Conservation (phyloP, 2,329 filamentous ascomycete species). For the Cadophora luteo-olivacea region DNA sequence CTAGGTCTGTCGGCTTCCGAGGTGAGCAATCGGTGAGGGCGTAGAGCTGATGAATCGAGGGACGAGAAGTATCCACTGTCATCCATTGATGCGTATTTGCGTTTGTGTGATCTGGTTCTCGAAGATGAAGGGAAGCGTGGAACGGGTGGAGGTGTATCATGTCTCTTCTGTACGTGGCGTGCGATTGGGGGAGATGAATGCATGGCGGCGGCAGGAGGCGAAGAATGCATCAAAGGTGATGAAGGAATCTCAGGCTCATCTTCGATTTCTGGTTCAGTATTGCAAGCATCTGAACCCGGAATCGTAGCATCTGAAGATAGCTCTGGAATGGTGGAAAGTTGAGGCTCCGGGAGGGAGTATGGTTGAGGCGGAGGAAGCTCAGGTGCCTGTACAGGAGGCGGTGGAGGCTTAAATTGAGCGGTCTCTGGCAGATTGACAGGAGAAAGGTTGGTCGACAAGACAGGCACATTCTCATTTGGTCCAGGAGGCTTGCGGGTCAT, state of each 20-base stretch:
- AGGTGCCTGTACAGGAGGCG: conserved; percentile 33
- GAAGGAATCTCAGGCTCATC: conserved; percentile 48
- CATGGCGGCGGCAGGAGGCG: conserved; percentile 74
- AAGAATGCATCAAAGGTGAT: conserved; percentile 63
- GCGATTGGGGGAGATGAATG: conserved; percentile 90
- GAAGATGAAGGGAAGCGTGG: conserved; percentile 67
- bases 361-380: conserved; percentile 34
- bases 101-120: conserved; percentile 70
- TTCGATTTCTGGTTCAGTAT: conserved; percentile 56
- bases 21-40: conserved; percentile 73
- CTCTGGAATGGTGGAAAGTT: conserved; percentile 50
- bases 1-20: conserved; percentile 82
- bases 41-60: conserved; percentile 85
- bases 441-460: conserved; percentile 36
- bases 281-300: conserved; percentile 69
- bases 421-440: conserved; percentile 36
- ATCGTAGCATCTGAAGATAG: conserved; percentile 81
- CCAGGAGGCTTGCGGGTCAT: conserved; percentile 64
- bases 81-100: conserved; percentile 80
- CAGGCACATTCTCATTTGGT: conserved; percentile 58
- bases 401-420: conserved; percentile 39
- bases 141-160: conserved; percentile 78
- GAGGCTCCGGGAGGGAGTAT: conserved; percentile 34
- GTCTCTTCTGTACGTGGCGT: conserved; percentile 59
- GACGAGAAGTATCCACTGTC: conserved; percentile 98